Evolutionary conservation across 169 alveolate genomes (phyloP).

Genomic region (Plasmodium falciparum): DNA sequence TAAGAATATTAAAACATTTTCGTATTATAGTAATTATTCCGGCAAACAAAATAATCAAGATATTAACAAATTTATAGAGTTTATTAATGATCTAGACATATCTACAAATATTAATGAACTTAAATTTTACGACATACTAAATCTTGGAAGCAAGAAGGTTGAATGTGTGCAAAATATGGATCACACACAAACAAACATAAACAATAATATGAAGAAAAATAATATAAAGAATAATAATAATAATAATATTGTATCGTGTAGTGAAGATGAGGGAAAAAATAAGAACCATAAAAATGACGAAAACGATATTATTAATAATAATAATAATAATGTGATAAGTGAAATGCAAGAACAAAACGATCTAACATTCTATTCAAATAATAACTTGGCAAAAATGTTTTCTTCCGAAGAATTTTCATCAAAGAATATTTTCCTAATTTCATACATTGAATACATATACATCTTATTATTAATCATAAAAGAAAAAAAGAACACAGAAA

Average conservation of each 20-base stretch:
- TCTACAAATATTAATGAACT: slow-evolving; percentile 32
- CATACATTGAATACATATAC: slow-evolving; percentile 71
- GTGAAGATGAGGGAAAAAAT: neutral
- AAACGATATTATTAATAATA: neutral
- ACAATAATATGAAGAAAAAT: neutral
- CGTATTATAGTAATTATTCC: slow-evolving; percentile 61
- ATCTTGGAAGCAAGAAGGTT: neutral
- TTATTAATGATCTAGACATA: slow-evolving; percentile 18
- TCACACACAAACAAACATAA: neutral
- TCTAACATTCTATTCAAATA: neutral
- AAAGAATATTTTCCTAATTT: slow-evolving; percentile 27
- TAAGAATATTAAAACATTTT: slow-evolving; percentile 62
- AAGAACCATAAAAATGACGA: neutral
- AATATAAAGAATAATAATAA: neutral
- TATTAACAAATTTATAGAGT: slow-evolving; percentile 37
- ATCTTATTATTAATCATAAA: slow-evolving; percentile 53
- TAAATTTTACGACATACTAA: slow-evolving; percentile 13
- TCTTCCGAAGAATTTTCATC: neutral
- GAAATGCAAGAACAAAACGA: neutral
- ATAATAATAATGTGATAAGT: neutral
- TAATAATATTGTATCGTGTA: neutral
- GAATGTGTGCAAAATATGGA: too few species aligned
- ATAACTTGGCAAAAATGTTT: neutral
- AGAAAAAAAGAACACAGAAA: slow-evolving; percentile 58
- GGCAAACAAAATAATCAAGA: slow-evolving; percentile 48